Conservation (phyloP, 352 stramenopile genomes). For the Pythium vanterpoolii region DNA sequence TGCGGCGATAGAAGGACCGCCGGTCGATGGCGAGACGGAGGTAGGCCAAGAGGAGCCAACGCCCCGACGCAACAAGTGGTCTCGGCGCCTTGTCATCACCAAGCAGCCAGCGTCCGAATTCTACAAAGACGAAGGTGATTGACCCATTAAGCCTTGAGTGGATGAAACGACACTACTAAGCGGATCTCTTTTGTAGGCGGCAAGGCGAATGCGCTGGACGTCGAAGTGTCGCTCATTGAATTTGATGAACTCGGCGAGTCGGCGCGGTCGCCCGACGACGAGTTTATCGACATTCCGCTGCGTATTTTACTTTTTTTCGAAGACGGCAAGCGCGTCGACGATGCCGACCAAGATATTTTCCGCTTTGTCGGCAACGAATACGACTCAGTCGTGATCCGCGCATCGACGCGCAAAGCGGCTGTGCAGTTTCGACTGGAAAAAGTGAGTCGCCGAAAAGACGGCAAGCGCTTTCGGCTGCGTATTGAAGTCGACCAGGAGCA, state of each 20-base stretch:
- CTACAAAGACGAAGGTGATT: conserved; percentile 88
- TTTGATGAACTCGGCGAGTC: conserved; percentile 69
- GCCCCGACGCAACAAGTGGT: conserved; percentile 52
- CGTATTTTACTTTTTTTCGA: conserved; percentile 82
- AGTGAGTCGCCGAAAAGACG: conserved; percentile 80
- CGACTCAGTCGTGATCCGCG: conserved; percentile 77
- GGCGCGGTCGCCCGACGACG: conserved; percentile 56
- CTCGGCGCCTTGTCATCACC: conserved; percentile 74
- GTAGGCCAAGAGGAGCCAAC: background rate
- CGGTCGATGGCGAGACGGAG: background rate
- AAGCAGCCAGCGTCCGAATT: conserved; percentile 84
- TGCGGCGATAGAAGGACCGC: background rate
- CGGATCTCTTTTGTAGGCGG: conserved; percentile 33
- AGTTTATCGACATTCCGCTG: conserved; percentile 81
- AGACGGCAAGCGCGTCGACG: conserved; percentile 81
- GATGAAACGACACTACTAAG: too few species aligned
- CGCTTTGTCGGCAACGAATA: conserved; percentile 85
- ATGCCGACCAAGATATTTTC: conserved; percentile 85
- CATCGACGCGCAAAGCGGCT: conserved; percentile 48
- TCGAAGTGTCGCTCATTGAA: conserved; percentile 79
- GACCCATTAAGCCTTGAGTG: too few species aligned
- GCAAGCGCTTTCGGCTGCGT: conserved; percentile 80
- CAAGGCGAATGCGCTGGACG: conserved; percentile 76
- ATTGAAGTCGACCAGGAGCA: conserved; percentile 85
- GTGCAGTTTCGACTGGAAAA: conserved; percentile 86